Evolutionary conservation across 2,329 filamentous ascomycete genomes (phyloP).

Genomic region (Trichoderma koningii): DNA sequence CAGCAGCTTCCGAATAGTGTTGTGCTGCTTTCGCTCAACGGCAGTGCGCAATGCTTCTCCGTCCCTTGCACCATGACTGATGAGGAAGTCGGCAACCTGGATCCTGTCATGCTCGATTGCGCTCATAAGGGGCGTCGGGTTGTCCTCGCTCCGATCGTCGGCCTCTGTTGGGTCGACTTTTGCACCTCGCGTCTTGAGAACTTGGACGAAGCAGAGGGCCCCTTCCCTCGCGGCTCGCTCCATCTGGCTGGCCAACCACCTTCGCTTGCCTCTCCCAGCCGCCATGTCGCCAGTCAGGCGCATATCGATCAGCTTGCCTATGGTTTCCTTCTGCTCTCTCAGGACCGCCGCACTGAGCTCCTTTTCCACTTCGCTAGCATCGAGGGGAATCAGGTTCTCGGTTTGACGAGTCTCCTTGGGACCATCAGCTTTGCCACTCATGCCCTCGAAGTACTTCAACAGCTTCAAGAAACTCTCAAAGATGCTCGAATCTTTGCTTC

Average conservation of each 20-base stretch:
- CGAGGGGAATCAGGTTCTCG: not conserved
- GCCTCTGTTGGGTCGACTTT: not conserved
- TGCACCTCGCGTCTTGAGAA: not conserved
- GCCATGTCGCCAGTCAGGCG: no score
- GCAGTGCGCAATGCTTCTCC: not conserved
- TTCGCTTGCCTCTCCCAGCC: no score
- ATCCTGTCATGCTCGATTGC: rapidly evolving
- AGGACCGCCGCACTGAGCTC: not conserved
- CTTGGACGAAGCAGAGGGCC: not conserved
- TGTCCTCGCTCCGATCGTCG: no score
- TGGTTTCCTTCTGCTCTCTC: not conserved
- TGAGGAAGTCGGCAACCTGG: not conserved
- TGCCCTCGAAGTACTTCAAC: not conserved
- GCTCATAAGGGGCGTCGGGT: not conserved
- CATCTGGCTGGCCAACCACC: not conserved
- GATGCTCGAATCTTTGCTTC: rapidly evolving
- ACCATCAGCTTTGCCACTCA: no score
- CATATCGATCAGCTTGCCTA: not conserved
- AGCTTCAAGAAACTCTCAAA: not conserved
- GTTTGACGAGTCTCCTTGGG: no score
- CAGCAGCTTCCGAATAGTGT: not conserved
- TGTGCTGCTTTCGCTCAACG: not conserved
- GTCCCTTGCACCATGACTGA: not conserved
- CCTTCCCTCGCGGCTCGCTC: not conserved
- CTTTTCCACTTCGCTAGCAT: not conserved